Base-by-base conservation (phyloP, 768 basidiomycete species). In the Amylocystis lapponica region DNA sequence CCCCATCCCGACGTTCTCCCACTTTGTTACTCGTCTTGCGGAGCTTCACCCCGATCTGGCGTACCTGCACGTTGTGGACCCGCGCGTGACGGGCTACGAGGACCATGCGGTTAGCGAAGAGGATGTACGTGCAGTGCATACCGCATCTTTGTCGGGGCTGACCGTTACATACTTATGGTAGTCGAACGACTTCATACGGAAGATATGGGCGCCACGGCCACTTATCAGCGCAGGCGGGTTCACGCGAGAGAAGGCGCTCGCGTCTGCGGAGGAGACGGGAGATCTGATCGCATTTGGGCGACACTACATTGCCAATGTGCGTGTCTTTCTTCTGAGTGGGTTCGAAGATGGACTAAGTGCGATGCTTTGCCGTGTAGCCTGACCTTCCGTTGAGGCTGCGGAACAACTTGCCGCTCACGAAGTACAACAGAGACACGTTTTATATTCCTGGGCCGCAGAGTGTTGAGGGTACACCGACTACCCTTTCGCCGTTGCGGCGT, bases 1-100 rank as follows among this genome's bases (percentile, higher is more conserved):
- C 41, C 79, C 79, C 0, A 59, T 69, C 2, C 75, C 78, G 0
- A 75, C 75, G 4, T 83, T 76, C 62, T 50, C 64, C 0, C 66
- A 79, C 54, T 46, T 81, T 29, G 66, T 74, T 23, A 41, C 59
- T 1, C 42, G 66, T 23, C 49, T 84, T 13, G 58, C 56, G 22
- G 41, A 55, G 8, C 42, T 42, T 2, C 65, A 70, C 48, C 71
- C 75, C 4, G 43, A 68, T 19, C 54, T 68, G 2, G 68, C 63
- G 20, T 69, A 70, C 55, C 27, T 69, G 20, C 63, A 70, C 52
- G 32, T 64, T 32, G 48, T 60, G 6, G 61, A 66, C 49, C 55
- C 64, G 12, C 37, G 50, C 3, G 26, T 43, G 4, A 19, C 17
- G 7, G 46, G 46, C 12, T 13, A 27, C 27, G 16, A 23, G 4